Evolutionary conservation across 345 rosid species (phyloP), one percentile per base, ranked within the genome.

Genomic region (sweet orange (Citrus sinensis)): DNA sequence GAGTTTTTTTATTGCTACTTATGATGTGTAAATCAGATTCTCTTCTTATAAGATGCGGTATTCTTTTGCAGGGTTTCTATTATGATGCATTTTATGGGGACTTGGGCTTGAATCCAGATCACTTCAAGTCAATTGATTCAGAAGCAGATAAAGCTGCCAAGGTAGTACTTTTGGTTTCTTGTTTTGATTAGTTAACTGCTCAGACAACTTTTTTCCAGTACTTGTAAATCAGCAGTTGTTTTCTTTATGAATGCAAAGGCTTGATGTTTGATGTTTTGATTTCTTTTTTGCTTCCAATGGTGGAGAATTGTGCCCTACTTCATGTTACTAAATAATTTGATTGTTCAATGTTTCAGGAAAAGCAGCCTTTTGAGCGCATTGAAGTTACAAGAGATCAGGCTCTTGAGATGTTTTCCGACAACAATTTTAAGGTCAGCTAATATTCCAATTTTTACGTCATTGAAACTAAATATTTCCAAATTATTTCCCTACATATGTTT

Each of bases 1-100:
- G n/a, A 34, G 32, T 40, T 11, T 61, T 46, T 46, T 66, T 58
- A 34, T 77, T 60, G 22, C 30, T 14, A 42, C 56, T 49, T 69
- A 20, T 70, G 30, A 34, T 49, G 29, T 51, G 67, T 30, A 62
- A 73, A 24, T 77, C 30, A 24, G 22, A 61, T 65, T 37, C 10
- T 34, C 27, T 46, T 71, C 30, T 39, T 72, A 34, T 29, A 68
- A 32, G n/a, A 46, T 81, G 34, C 68, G 46, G 70, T 66, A 76
- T 84, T 64, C 55, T 76, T 11, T 74, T 81, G 75, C 89, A 96
- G 98, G 99, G 99, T 61, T 97, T 97, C 86, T 97, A 92, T 83
- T 97, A 97, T 85, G 99, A 97, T 87, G 99, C 92, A 51, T 92
- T 87, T 89, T 97, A 97, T 80, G 96, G 92, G 40, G 97, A 92